Evolutionary conservation across 2,329 filamentous ascomycete species (phyloP).

Genomic region (Penicillium occitanis): DNA sequence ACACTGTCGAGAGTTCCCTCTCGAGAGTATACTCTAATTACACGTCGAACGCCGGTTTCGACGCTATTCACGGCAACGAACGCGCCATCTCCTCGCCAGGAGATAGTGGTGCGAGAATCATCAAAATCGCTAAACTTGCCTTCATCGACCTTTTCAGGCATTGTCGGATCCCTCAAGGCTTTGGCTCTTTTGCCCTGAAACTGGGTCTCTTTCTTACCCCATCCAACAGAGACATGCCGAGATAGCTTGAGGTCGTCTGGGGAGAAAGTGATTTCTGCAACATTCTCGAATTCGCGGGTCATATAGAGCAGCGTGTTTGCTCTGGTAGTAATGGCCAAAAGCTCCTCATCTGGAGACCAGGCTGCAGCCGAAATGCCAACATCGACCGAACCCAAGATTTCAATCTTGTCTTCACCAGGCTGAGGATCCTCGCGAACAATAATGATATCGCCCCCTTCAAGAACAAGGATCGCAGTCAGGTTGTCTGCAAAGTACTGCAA

Average conservation of each 20-base stretch:
- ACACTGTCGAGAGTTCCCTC: constrained; percentile 90
- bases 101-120: constrained; percentile 69
- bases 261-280: constrained; percentile 71
- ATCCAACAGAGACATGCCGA: constrained; percentile 92
- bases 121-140: constrained; percentile 75
- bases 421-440: constrained; percentile 72
- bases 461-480: constrained; percentile 72
- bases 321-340: constrained; percentile 79
- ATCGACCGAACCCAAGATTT: constrained; percentile 93
- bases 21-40: constrained; percentile 85
- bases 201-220: constrained; percentile 97
- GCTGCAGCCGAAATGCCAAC: constrained; percentile 83
- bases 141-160: constrained; percentile 87
- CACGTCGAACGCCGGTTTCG: constrained; percentile 67
- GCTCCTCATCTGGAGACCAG: constrained; percentile 95
- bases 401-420: constrained; percentile 73
- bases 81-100: constrained; percentile 91
- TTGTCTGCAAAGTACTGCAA: constrained; percentile 85
- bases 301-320: constrained; percentile 82
- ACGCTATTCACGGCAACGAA: constrained; percentile 84
- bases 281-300: constrained; percentile 84
- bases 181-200: constrained; percentile 89
- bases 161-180: constrained; percentile 86
- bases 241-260: constrained; percentile 79
- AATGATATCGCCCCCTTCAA: constrained; percentile 88